phyloP scores from a whole-genome alignment of 1,284 basidiomycete species.

The Irpex rosettiformis region DNA sequence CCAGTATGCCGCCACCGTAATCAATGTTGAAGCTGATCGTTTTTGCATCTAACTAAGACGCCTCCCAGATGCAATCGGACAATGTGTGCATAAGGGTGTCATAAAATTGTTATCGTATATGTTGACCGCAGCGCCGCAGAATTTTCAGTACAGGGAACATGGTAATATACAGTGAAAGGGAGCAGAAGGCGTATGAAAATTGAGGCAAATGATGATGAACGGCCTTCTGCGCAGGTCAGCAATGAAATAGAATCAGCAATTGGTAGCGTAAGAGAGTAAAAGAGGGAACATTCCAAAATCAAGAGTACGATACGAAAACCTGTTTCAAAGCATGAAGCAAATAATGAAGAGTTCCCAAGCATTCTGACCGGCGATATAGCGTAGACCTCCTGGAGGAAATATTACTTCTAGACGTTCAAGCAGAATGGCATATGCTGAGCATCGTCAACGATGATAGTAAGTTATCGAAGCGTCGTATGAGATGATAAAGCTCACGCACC shows the following conservation, averaged over 20 bases:
- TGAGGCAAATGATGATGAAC: background rate
- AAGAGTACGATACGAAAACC: constrained; percentile 7
- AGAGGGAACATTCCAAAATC: constrained; percentile 4
- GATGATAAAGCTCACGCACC: constrained; percentile 21
- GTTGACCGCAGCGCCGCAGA: background rate
- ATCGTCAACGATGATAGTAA: background rate
- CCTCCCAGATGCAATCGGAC: background rate
- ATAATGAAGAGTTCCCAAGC: background rate
- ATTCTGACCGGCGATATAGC: constrained; percentile 1
- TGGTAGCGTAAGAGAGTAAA: background rate
- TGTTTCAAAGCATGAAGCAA: background rate
- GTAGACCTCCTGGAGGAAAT: background rate
- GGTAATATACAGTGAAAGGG: constrained; percentile 3
- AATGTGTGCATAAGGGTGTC: background rate
- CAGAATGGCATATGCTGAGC: background rate
- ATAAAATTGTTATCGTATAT: background rate
- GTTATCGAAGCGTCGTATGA: constrained; percentile 16
- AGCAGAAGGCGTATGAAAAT: background rate
- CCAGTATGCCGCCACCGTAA: background rate
- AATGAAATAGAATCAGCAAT: background rate
- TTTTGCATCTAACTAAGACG: background rate
- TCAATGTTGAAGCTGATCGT: background rate
- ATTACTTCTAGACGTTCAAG: constrained; percentile 1
- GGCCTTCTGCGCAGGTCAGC: background rate
- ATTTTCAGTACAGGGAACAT: background rate